Evolutionary conservation across 495 filamentous ascomycete species (phyloP).

Genomic region (Penicillium coffeae): DNA sequence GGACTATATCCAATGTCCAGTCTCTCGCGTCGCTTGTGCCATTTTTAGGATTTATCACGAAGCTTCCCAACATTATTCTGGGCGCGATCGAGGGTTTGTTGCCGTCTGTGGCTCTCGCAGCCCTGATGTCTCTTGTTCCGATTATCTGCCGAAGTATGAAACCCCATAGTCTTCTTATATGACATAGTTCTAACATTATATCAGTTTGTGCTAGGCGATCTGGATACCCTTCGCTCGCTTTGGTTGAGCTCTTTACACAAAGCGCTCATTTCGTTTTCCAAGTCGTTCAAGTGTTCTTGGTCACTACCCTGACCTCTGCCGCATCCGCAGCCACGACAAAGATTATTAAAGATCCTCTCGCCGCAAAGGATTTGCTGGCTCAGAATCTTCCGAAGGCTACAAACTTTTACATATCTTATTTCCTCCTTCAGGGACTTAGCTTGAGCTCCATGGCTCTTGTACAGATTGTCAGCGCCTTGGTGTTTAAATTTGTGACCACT

Average conservation of each 20-base stretch:
- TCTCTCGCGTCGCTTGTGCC: slow-evolving; percentile 56
- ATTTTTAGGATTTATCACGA: slow-evolving; percentile 65
- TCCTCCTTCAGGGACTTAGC: slow-evolving; percentile 80
- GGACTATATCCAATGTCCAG: slow-evolving; percentile 73
- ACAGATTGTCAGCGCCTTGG: slow-evolving; percentile 65
- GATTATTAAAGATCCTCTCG: slow-evolving; percentile 62
- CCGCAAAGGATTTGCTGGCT: slow-evolving; percentile 62
- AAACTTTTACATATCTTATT: slow-evolving; percentile 90
- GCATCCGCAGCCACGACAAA: slow-evolving; percentile 61
- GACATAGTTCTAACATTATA: slow-evolving; percentile 11
- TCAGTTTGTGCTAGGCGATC: slow-evolving; percentile 66
- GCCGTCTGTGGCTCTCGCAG: slow-evolving; percentile 68
- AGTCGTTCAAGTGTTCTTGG: slow-evolving; percentile 85
- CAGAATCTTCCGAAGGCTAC: slow-evolving; percentile 72
- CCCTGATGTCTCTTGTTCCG: slow-evolving; percentile 84
- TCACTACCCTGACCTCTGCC: slow-evolving; percentile 72
- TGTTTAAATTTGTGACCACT: slow-evolving; percentile 72
- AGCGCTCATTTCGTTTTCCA: slow-evolving; percentile 90
- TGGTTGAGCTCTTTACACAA: slow-evolving; percentile 81
- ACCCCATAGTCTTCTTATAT: not conserved
- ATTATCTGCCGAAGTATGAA: slow-evolving; percentile 70
- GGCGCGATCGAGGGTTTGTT: slow-evolving; percentile 78
- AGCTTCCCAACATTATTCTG: slow-evolving; percentile 64
- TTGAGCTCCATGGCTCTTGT: slow-evolving; percentile 68
- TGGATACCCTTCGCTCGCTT: slow-evolving; percentile 70